A percentile compares a stretch with the other conserved stretches of the same genome.
phyloP scores from a whole-genome alignment of 164 flowering plant species.

The Amborella trichopoda region DNA sequence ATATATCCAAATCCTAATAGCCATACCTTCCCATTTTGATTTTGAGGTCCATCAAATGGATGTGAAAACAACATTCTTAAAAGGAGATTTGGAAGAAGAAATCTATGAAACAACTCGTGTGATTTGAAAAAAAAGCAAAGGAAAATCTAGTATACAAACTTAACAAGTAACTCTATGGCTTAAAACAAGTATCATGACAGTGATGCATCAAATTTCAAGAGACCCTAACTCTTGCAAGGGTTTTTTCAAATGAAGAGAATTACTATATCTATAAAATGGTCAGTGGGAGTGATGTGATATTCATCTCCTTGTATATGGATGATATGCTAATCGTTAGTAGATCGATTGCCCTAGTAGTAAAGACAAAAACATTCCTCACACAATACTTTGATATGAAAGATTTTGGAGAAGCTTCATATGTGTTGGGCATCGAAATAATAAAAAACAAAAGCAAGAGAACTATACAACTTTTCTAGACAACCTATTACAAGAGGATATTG shows the following conservation, averaged over 20 bases:
- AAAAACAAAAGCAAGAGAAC: too few species aligned
- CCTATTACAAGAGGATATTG: too few species aligned
- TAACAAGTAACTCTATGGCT: not conserved
- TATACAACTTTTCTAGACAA: too few species aligned
- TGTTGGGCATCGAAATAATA: too few species aligned
- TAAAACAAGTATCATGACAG: not conserved
- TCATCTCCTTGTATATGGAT: constrained; percentile 1
- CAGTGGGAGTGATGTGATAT: not conserved
- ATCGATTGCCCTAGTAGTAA: too few species aligned
- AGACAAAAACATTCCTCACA: too few species aligned
- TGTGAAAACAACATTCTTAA: not conserved
- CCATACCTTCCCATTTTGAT: not conserved
- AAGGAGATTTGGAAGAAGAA: not conserved
- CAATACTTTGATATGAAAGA: too few species aligned
- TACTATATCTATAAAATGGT: not conserved
- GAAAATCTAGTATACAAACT: not conserved
- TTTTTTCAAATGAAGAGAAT: not conserved
- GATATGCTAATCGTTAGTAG: too few species aligned
- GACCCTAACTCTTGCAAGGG: not conserved
- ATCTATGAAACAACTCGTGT: not conserved
- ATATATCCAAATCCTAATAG: not conserved
- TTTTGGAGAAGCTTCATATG: too few species aligned
- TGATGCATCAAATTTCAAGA: not conserved
- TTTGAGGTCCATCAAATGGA: not conserved
- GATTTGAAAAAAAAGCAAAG: not conserved